These are phyloP conservation scores for Podospora bellae-mahoneyi DNA, from an alignment of 495 filamentous ascomycete genomes.

Conservation along the genomic window DNA sequence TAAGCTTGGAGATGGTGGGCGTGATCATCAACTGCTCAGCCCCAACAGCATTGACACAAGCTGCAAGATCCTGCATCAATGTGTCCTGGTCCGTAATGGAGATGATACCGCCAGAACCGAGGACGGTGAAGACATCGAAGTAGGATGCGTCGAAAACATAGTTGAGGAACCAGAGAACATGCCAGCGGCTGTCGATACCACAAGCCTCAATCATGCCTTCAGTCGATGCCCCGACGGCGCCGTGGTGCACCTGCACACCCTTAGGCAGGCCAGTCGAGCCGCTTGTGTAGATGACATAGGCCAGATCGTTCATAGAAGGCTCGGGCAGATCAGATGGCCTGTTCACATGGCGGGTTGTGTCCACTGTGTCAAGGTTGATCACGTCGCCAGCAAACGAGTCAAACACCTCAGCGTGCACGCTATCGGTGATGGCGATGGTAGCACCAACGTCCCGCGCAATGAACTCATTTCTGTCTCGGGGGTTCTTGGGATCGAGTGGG, in stretches of 20 bases:
- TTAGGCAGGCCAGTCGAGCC: constrained; percentile 67
- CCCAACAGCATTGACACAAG: constrained; percentile 7
- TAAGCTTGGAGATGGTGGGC: too few relatives aligned
- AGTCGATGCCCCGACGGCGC: constrained; percentile 28
- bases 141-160: constrained; percentile 71
- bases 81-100: constrained; percentile 19
- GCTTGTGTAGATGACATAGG: constrained; percentile 69
- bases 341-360: too few relatives aligned
- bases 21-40: too few relatives aligned
- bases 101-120: constrained; percentile 56
- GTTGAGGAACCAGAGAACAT: constrained; percentile 70
- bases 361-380: too few relatives aligned
- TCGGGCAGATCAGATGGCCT: too few relatives aligned
- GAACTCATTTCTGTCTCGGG: too few relatives aligned
- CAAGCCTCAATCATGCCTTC: constrained; percentile 22
- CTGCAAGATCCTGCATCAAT: constrained; percentile 20
- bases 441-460: too few relatives aligned
- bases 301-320: constrained; percentile 19
- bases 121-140: constrained; percentile 68
- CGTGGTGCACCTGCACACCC: constrained; percentile 61
- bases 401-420: too few relatives aligned
- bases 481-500: background rate
- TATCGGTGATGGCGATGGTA: background rate
- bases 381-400: too few relatives aligned
- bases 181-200: constrained; percentile 20